A percentile compares a stretch with the other conserved stretches of the same genome.
These are phyloP conservation scores for Sporobolus alterniflorus DNA, from an alignment of 202 grass and related monocot species.

Conservation along the genomic window DNA sequence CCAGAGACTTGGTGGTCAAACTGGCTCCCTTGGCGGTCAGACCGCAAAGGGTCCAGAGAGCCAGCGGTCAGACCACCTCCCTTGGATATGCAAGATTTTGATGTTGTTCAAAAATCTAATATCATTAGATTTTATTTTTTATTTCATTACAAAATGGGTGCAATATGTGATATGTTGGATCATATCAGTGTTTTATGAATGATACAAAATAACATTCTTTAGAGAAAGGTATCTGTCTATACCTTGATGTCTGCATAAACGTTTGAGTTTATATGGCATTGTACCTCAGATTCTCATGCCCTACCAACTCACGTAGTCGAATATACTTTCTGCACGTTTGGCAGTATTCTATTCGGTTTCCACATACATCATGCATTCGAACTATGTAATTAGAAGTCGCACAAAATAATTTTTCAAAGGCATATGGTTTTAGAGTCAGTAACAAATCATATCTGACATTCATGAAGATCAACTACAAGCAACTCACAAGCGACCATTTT, in stretches of 20 bases:
- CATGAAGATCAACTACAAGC: constrained; percentile 76
- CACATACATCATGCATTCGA: constrained; percentile 86
- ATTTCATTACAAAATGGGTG: background rate
- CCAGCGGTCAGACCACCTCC: too few relatives aligned
- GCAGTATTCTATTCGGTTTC: constrained; percentile 93
- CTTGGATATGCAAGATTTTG: too few relatives aligned
- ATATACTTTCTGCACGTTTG: constrained; percentile 80
- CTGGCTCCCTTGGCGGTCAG: too few relatives aligned
- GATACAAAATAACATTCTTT: background rate
- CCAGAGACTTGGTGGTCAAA: too few relatives aligned
- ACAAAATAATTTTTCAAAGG: background rate
- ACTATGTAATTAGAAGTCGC: constrained; percentile 15
- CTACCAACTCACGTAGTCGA: constrained; percentile 73
- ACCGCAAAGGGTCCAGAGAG: too few relatives aligned
- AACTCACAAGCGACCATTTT: constrained; percentile 87
- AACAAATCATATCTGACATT: constrained; percentile 74
- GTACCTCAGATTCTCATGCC: constrained; percentile 69
- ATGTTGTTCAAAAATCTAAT: too few relatives aligned
- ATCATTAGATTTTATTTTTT: background rate
- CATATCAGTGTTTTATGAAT: background rate
- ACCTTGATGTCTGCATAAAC: constrained; percentile 76
- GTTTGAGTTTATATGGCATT: constrained; percentile 61
- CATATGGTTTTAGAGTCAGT: constrained; percentile 1
- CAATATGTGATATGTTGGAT: background rate
- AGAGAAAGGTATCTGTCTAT: background rate